Evolutionary conservation across 1,284 basidiomycete genomes (phyloP).

Genomic region (Rhodotorula sp.): DNA sequence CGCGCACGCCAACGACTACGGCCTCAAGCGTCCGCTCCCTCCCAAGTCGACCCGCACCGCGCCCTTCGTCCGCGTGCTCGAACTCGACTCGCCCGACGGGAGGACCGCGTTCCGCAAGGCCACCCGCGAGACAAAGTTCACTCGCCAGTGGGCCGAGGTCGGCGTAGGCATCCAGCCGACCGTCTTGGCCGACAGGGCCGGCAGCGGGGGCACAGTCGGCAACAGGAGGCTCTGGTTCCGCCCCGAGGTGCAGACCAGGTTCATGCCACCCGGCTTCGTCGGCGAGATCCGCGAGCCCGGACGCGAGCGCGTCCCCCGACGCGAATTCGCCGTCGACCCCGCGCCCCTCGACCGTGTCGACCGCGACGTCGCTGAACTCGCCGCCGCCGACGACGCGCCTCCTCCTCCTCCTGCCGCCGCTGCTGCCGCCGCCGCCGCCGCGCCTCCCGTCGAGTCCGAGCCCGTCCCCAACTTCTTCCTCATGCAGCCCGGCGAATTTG

Average conservation of each 20-base stretch:
- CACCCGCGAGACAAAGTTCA: conserved; percentile 28
- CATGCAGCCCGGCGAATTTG: conserved; percentile 27
- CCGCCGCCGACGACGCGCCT: too few relatives aligned
- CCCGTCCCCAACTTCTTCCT: conserved; percentile 35
- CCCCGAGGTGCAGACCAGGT: conserved; percentile 29
- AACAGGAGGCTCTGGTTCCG: conserved; percentile 7
- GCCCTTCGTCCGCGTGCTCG: conserved; percentile 32
- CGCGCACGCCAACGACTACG: conserved; percentile 34
- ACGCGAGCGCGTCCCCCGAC: neutral
- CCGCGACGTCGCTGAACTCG: too few relatives aligned
- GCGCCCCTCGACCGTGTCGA: too few relatives aligned
- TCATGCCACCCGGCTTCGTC: conserved; percentile 6
- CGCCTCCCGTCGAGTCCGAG: neutral
- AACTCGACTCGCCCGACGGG: conserved; percentile 31
- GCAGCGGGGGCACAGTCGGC: neutral
- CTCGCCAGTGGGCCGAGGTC: conserved; percentile 27
- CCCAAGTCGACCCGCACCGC: conserved; percentile 9
- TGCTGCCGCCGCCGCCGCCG: neutral
- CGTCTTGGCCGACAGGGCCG: neutral
- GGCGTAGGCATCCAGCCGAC: conserved; percentile 23
- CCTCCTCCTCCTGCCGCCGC: too few relatives aligned
- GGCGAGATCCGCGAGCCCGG: conserved; percentile 5
- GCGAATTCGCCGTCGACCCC: too few relatives aligned
- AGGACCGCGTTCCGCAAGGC: conserved; percentile 37
- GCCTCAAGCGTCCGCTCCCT: conserved; percentile 38